Conservation (phyloP, 805 yeast genomes). For the Saccharomycopsis selenospora region DNA sequence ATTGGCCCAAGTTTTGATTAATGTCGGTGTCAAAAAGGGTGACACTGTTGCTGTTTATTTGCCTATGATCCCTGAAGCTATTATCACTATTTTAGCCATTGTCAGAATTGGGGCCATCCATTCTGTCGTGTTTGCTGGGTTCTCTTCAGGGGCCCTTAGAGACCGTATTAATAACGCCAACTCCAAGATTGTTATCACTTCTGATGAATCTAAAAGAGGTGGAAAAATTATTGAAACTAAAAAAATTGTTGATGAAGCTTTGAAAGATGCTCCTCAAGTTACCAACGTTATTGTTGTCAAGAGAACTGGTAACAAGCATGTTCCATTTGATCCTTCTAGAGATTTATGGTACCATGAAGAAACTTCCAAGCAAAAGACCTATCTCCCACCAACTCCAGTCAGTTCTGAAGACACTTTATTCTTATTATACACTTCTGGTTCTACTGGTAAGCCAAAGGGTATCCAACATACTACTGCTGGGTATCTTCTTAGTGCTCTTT, state of each 20-base stretch:
- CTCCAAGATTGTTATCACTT: slow-evolving; percentile 66
- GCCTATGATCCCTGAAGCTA: slow-evolving; percentile 82
- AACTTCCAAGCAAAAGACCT: slow-evolving; percentile 55
- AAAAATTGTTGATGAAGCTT: slow-evolving; percentile 76
- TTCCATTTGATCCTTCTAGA: slow-evolving; percentile 46
- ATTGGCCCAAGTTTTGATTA: slow-evolving; percentile 60
- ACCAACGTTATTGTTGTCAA: slow-evolving; percentile 63
- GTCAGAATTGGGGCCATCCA: slow-evolving; percentile 78
- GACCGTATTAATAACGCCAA: slow-evolving; percentile 69
- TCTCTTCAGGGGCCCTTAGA: slow-evolving; percentile 61
- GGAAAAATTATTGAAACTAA: slow-evolving; percentile 76
- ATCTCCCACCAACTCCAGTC: slow-evolving; percentile 68
- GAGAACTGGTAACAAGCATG: slow-evolving; percentile 59
- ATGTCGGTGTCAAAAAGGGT: slow-evolving; percentile 68
- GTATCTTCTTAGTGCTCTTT: slow-evolving; percentile 62
- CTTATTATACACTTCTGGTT: slow-evolving; percentile 77
- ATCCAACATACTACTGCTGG: slow-evolving; percentile 79
- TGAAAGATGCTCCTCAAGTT: slow-evolving; percentile 58
- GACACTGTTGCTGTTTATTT: slow-evolving; percentile 81
- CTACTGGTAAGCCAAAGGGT: slow-evolving; percentile 87
- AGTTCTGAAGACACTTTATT: slow-evolving; percentile 74
- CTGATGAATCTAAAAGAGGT: slow-evolving; percentile 80
- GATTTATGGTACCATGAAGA: slow-evolving; percentile 78
- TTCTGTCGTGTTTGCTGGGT: slow-evolving; percentile 82
- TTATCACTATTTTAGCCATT: slow-evolving; percentile 69